Conservation (phyloP, 768 basidiomycete species). For the Tylopilus balloui region DNA sequence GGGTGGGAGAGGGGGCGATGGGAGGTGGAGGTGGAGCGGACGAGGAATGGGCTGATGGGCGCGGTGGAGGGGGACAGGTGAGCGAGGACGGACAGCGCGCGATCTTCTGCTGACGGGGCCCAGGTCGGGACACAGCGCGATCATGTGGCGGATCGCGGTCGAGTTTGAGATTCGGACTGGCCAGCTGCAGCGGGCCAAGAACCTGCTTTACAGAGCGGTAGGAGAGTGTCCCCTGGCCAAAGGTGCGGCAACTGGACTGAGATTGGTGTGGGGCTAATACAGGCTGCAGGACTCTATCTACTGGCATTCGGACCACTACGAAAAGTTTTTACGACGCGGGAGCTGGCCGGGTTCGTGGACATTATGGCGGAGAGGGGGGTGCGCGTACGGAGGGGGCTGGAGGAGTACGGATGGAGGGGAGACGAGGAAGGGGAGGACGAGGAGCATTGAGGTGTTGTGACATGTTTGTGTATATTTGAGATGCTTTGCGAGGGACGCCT, state of each 20-base stretch:
- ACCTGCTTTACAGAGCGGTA: conserved; percentile 67
- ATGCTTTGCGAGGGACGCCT: too few species aligned
- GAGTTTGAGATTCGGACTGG: conserved; percentile 72
- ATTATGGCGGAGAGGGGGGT: conserved; percentile 75
- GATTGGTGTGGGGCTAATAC: conserved; percentile 13
- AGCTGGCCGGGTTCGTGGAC: conserved; percentile 60
- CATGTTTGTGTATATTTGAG: conserved; percentile 17
- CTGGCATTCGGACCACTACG: conserved; percentile 72
- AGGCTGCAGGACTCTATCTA: conserved; percentile 61
- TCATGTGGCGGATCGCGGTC: conserved; percentile 69
- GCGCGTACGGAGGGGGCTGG: conserved; percentile 57
- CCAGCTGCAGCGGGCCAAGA: conserved; percentile 60
- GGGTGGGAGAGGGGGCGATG: conserved; percentile 76
- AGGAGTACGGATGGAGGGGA: conserved; percentile 35
- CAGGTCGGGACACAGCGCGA: conserved; percentile 63
- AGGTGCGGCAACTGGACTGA: conserved; percentile 38
- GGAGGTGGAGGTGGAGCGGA: conserved; percentile 67
- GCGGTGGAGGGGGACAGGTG: conserved; percentile 70
- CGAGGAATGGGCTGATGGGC: conserved; percentile 53
- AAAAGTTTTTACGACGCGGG: conserved; percentile 51
- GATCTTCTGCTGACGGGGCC: conserved; percentile 4
- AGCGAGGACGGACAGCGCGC: conserved; percentile 13
- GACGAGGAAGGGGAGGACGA: conserved; percentile 45
- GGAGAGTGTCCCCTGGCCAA: conserved; percentile 72
- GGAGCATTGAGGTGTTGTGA: conserved; percentile 31